Conservation (phyloP, 75 land plant species). For the Sequoiadendron giganteum region DNA sequence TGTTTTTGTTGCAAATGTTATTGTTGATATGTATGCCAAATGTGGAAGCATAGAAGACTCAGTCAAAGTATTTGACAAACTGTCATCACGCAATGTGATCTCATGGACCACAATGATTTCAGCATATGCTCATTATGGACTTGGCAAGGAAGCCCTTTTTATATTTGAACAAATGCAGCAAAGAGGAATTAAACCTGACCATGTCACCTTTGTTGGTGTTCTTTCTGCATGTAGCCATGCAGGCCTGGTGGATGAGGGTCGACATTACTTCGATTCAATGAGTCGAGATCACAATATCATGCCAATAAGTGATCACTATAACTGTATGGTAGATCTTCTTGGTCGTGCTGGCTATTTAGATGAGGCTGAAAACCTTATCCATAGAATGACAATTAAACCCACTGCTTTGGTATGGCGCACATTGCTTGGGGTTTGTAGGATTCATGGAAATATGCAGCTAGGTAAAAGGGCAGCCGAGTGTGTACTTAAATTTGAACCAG, state of each 20-base stretch:
- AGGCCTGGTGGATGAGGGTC: background rate
- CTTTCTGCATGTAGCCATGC: constrained; percentile 4
- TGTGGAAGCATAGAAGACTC: constrained; percentile 50
- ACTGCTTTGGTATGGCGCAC: constrained; percentile 69
- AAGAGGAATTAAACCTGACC: background rate
- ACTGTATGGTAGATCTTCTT: constrained; percentile 71
- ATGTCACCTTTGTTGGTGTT: constrained; percentile 2
- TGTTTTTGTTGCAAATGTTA: background rate
- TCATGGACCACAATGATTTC: constrained; percentile 73
- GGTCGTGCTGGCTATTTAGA: constrained; percentile 45
- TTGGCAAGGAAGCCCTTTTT: background rate
- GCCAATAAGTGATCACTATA: constrained; percentile 65
- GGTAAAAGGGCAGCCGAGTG: constrained; percentile 51
- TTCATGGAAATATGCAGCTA: constrained; percentile 53
- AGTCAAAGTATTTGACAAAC: constrained; percentile 32
- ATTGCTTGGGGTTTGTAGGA: constrained; percentile 61
- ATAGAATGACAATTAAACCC: constrained; percentile 59
- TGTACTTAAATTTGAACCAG: constrained; percentile 44
- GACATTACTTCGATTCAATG: constrained; percentile 41
- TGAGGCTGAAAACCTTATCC: constrained; percentile 50
- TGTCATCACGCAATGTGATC: constrained; percentile 58
- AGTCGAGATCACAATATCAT: constrained; percentile 25
- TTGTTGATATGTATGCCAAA: constrained; percentile 74
- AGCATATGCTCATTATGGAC: constrained; percentile 58
- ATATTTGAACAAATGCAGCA: background rate